Percentiles rank a stretch among this genome's conserved stretches.
These are phyloP conservation scores for Luffa aegyptiaca DNA, from an alignment of 306 rosid genomes.

Conservation along the genomic window DNA sequence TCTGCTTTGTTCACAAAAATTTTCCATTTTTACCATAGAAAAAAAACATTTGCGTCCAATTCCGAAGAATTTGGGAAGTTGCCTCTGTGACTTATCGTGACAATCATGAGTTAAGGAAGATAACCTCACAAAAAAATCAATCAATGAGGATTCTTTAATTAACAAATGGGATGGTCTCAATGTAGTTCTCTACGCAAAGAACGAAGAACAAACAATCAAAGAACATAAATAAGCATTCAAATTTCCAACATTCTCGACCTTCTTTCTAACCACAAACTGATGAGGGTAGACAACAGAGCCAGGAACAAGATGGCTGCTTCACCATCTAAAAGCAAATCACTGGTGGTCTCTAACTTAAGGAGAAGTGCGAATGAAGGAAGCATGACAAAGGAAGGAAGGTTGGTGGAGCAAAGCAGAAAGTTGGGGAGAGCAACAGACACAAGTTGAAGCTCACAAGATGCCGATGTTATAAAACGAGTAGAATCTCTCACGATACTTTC, in stretches of 20 bases:
- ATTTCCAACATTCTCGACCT: background rate
- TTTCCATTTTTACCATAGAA: background rate
- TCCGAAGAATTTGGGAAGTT: background rate
- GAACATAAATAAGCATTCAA: background rate
- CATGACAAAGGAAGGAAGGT: background rate
- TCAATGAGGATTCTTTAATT: background rate
- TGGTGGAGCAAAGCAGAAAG: background rate
- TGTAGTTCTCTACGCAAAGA: background rate
- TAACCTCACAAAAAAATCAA: background rate
- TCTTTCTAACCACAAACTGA: background rate
- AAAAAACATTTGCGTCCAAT: background rate
- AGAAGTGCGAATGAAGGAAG: background rate
- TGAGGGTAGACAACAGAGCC: background rate
- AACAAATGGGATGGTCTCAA: background rate
- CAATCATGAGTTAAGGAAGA: background rate
- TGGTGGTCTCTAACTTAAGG: background rate
- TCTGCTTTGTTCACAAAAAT: no score
- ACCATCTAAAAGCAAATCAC: conserved; percentile 11
- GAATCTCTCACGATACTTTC: background rate
- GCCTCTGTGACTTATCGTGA: background rate
- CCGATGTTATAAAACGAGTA: background rate
- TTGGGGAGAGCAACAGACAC: conserved; percentile 1
- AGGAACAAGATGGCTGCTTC: conserved; percentile 12
- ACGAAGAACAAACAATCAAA: background rate
- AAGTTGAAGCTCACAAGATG: conserved; percentile 5